Evolutionary conservation across 2,329 filamentous ascomycete genomes (phyloP).

Genomic region (Fusarium incarnatum): DNA sequence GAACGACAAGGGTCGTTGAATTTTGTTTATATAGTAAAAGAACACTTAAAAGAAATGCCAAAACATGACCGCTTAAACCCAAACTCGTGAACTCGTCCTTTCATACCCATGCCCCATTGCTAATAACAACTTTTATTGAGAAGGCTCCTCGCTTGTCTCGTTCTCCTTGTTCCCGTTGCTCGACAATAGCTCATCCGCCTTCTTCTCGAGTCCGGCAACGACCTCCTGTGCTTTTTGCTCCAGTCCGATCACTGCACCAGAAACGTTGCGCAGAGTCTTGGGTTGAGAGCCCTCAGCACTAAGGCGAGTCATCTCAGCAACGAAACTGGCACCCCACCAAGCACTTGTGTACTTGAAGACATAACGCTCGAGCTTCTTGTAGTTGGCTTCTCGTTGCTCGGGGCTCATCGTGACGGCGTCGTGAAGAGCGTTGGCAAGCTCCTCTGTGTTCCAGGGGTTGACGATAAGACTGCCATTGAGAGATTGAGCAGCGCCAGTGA

Average conservation of each 20-base stretch:
- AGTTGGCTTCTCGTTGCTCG: constrained; percentile 87
- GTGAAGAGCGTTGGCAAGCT: constrained; percentile 91
- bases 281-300: constrained; percentile 53
- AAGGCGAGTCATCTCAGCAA: constrained; percentile 78
- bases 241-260: constrained; percentile 53
- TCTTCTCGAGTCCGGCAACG: constrained; percentile 39
- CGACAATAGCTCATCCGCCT: constrained; percentile 26
- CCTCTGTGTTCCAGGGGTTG: constrained; percentile 98
- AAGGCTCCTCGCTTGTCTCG: constrained; percentile 10
- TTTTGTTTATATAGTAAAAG: constrained; percentile 21
- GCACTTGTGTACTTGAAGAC: constrained; percentile 98
- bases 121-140: constrained; percentile 27
- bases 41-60: constrained; percentile 34
- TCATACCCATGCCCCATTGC: constrained; percentile 27
- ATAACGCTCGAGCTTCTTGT: constrained; percentile 91
- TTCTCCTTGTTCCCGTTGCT: constrained; percentile 36
- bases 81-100: constrained; percentile 42
- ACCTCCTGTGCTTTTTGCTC: constrained; percentile 47
- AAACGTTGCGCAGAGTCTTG: constrained; percentile 57
- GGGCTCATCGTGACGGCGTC: constrained; percentile 97
- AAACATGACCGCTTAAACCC: constrained; percentile 42
- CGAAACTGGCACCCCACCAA: constrained; percentile 96
- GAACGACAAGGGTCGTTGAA: not conserved
- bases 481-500: constrained; percentile 94
- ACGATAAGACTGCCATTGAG: constrained; percentile 94